Percentiles rank a stretch among this genome's conserved stretches.
Evolutionary conservation across 352 stramenopile genomes (phyloP).

Genomic region (Blastocystis sp.): DNA sequence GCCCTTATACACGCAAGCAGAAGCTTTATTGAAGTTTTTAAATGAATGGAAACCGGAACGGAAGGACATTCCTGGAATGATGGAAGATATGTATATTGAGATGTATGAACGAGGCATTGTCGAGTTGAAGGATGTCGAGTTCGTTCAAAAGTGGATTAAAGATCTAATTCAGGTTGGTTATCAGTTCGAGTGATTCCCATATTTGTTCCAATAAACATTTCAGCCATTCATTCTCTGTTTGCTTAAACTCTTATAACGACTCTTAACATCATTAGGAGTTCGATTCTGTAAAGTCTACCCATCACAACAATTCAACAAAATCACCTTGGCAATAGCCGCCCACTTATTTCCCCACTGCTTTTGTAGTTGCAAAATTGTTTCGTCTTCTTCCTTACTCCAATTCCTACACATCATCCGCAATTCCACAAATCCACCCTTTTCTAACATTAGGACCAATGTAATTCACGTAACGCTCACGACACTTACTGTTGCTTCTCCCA

Average conservation of each 20-base stretch:
- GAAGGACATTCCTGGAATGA: neutral
- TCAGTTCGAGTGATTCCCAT: neutral
- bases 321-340: slow-evolving; percentile 82
- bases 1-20: slow-evolving; percentile 60
- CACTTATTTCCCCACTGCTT: slow-evolving; percentile 84
- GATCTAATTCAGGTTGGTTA: slow-evolving; percentile 21
- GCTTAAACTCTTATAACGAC: neutral
- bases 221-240: neutral
- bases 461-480: slow-evolving; percentile 83
- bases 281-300: neutral
- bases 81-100: slow-evolving; percentile 59
- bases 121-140: slow-evolving; percentile 53
- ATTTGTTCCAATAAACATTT: slow-evolving; percentile 36
- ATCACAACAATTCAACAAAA: neutral
- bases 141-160: slow-evolving; percentile 29
- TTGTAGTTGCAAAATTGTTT: slow-evolving; percentile 82
- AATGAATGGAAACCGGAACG: slow-evolving; percentile 16
- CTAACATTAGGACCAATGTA: slow-evolving; percentile 80
- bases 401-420: slow-evolving; percentile 76
- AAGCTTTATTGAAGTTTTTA: slow-evolving; percentile 55
- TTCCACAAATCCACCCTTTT: neutral
- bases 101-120: slow-evolving; percentile 65
- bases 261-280: slow-evolving; percentile 38
- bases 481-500: slow-evolving; percentile 72
- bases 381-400: slow-evolving; percentile 84